These are phyloP conservation scores for Magnolia changhungtana DNA, from an alignment of 164 flowering plant genomes.

Conservation along the genomic window DNA sequence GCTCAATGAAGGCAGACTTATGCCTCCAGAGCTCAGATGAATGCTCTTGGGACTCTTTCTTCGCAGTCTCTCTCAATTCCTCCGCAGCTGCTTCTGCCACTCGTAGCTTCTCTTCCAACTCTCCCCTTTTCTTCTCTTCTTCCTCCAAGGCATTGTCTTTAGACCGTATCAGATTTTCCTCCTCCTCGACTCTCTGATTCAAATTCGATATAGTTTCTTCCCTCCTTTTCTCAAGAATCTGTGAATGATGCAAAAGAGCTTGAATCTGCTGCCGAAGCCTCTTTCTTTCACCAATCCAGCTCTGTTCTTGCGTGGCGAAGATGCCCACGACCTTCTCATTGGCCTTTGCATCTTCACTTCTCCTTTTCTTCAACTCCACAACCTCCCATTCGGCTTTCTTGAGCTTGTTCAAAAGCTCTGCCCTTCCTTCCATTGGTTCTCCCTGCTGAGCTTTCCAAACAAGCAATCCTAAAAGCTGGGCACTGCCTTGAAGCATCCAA, in stretches of 20 bases:
- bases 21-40: conserved; percentile 68
- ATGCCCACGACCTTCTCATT: conserved; percentile 90
- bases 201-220: conserved; percentile 44
- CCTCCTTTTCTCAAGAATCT: conserved; percentile 39
- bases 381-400: conserved; percentile 54
- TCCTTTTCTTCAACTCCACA: conserved; percentile 52
- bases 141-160: conserved; percentile 56
- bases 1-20: conserved; percentile 85
- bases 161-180: conserved; percentile 40
- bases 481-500: conserved; percentile 70
- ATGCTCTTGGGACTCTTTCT: conserved; percentile 54
- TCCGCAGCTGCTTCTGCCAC: conserved; percentile 35
- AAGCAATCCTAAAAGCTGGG: conserved; percentile 69
- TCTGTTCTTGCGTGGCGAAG: conserved; percentile 75
- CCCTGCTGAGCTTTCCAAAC: conserved; percentile 61
- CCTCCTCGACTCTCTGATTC: conserved; percentile 44
- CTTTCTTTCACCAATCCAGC: conserved; percentile 73
- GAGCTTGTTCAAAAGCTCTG: conserved; percentile 46
- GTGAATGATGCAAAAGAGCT: conserved; percentile 50
- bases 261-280: conserved; percentile 63
- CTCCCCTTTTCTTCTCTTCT: conserved; percentile 43
- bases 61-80: conserved; percentile 52
- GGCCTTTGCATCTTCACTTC: conserved; percentile 87
- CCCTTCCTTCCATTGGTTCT: conserved; percentile 23
- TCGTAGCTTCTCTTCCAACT: conserved; percentile 51